Percentiles rank a stretch among this genome's conserved stretches.
phyloP scores from a whole-genome alignment of 306 rosid species.

The Sindora glabra region DNA sequence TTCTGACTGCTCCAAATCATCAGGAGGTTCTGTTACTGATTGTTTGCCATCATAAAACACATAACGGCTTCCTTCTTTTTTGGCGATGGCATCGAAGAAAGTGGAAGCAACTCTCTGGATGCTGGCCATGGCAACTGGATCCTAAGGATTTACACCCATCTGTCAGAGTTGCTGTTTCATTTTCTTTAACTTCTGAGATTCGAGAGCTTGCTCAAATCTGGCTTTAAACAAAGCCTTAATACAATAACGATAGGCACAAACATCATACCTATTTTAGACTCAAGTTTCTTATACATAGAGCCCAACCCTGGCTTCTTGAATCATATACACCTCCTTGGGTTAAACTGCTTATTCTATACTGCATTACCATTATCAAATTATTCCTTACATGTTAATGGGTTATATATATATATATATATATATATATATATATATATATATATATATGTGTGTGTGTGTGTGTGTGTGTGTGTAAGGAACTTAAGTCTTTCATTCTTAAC shows the following conservation, averaged over 20 bases:
- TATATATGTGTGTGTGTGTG: too few species aligned
- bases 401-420: too few species aligned
- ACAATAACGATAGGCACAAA: neutral
- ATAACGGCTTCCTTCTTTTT: constrained; percentile 81
- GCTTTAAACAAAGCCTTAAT: constrained; percentile 95
- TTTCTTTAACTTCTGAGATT: constrained; percentile 92
- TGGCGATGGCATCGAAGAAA: constrained; percentile 91
- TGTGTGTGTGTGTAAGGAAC: too few species aligned
- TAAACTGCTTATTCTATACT: too few species aligned
- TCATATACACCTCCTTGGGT: too few species aligned
- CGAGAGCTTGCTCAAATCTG: constrained; percentile 98
- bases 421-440: too few species aligned
- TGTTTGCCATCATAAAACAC: constrained; percentile 56
- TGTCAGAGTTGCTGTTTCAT: constrained; percentile 82
- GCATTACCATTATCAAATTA: too few species aligned
- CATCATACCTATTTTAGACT: constrained; percentile 2
- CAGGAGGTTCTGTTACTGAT: constrained; percentile 21
- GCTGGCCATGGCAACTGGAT: constrained; percentile 93
- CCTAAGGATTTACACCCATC: constrained; percentile 92
- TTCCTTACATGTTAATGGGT: too few species aligned
- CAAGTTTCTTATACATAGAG: too few species aligned
- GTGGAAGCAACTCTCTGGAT: constrained; percentile 93
- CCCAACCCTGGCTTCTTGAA: too few species aligned
- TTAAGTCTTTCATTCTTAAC: too few species aligned
- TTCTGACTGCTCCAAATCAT: constrained; percentile 44